Conservation (phyloP, 2,329 filamentous ascomycete genomes). For the Corynespora cassiicola region DNA sequence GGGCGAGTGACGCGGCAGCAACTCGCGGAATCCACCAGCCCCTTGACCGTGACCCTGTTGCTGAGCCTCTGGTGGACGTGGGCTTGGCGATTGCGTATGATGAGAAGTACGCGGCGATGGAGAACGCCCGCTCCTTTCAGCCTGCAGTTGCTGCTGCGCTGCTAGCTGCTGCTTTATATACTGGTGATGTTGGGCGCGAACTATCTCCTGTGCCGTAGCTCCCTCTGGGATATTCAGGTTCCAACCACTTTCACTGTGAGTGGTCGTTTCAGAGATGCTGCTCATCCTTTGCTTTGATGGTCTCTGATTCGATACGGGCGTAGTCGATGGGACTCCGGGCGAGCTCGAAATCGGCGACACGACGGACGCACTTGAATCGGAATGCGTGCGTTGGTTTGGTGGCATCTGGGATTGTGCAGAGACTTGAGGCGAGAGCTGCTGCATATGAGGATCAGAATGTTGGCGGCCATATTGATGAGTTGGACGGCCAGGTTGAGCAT, state of each 20-base stretch:
- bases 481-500: conserved; percentile 9
- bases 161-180: conserved; percentile 42
- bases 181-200: conserved; percentile 42
- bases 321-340: conserved; percentile 18
- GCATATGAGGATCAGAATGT: conserved; percentile 38
- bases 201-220: conserved; percentile 44
- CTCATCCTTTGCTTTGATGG: conserved; percentile 40
- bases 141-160: conserved; percentile 38
- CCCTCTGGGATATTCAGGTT: conserved; percentile 42
- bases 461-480: conserved; percentile 23
- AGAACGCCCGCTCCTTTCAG: conserved; percentile 35
- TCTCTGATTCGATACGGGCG: conserved; percentile 20
- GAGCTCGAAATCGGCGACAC: conserved; percentile 37
- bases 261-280: conserved; percentile 40
- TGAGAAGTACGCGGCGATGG: conserved; percentile 36
- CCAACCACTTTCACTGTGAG: conserved; percentile 36
- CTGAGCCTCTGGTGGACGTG: conserved; percentile 15
- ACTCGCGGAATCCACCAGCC: conserved; percentile 40
- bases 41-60: conserved; percentile 13
- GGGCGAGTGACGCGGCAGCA: conserved; percentile 38
- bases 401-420: conserved; percentile 35
- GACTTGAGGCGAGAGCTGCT: conserved; percentile 38
- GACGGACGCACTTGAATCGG: conserved; percentile 35
- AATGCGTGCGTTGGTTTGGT: conserved; percentile 29
- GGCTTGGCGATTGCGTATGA: conserved; percentile 28